A percentile compares a stretch with the other conserved stretches of the same genome.
Conservation (phyloP, 1,284 basidiomycete genomes). For the Rhodotorula sp. region DNA sequence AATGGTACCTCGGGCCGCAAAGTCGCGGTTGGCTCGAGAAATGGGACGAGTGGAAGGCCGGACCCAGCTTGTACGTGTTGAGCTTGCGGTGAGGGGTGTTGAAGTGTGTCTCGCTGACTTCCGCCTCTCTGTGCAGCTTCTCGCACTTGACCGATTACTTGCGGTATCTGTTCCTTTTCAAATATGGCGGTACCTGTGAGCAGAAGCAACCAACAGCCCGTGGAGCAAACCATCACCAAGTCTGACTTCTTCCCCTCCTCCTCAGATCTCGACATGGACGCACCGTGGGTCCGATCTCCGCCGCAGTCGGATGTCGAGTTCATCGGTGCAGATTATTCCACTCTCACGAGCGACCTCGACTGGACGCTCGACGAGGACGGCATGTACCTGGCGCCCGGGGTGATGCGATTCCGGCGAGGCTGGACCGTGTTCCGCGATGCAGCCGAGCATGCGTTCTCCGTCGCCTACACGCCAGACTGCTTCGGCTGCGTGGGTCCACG, state of each 20-base stretch:
- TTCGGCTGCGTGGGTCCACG: conserved; percentile 35
- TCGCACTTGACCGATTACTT: conserved; percentile 38
- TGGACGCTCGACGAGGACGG: conserved; percentile 42
- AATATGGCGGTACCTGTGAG: conserved; percentile 37
- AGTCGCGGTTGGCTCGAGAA: conserved; percentile 31
- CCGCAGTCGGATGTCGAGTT: conserved; percentile 34
- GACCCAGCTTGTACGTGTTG: conserved; percentile 30
- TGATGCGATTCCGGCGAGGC: conserved; percentile 35
- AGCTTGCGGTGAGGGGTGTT: not conserved
- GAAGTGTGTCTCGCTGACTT: not conserved
- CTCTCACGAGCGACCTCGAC: conserved; percentile 29
- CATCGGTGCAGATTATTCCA: conserved; percentile 33
- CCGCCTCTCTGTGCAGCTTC: conserved; percentile 7
- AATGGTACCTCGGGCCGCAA: conserved; percentile 34
- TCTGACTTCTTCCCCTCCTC: not conserved
- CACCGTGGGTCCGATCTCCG: conserved; percentile 35
- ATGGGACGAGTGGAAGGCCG: conserved; percentile 35
- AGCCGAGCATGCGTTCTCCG: conserved; percentile 34
- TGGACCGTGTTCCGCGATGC: conserved; percentile 39
- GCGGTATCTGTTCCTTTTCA: conserved; percentile 36
- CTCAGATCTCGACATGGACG: conserved; percentile 36
- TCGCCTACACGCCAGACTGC: conserved; percentile 30
- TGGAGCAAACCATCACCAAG: too few relatives aligned
- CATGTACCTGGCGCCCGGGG: conserved; percentile 32
- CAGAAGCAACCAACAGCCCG: too few relatives aligned